phyloP scores from a whole-genome alignment of 805 yeast genomes.

The Brettanomyces sp. region DNA sequence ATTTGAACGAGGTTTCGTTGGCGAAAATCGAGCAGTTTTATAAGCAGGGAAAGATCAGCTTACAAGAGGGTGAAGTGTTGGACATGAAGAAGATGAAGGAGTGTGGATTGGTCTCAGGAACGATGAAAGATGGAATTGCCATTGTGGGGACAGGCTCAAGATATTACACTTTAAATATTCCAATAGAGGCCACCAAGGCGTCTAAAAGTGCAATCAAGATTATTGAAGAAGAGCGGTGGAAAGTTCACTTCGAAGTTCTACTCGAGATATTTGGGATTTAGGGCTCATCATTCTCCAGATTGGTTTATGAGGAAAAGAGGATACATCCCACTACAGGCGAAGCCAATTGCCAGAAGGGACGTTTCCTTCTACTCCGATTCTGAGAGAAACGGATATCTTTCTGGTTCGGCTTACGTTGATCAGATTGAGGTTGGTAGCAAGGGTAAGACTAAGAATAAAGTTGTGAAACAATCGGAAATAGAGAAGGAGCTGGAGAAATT shows the following conservation, averaged over 20 bases:
- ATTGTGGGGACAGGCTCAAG: constrained; percentile 58
- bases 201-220: constrained; percentile 62
- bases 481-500: constrained; percentile 2
- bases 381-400: constrained; percentile 67
- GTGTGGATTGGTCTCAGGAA: constrained; percentile 63
- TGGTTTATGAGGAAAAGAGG: constrained; percentile 63
- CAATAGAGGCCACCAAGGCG: constrained; percentile 78
- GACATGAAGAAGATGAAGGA: constrained; percentile 72
- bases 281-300: constrained; percentile 71
- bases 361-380: constrained; percentile 68
- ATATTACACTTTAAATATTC: constrained; percentile 48
- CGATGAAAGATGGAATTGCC: constrained; percentile 71
- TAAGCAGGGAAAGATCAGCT: constrained; percentile 52
- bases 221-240: constrained; percentile 68
- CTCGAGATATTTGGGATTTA: constrained; percentile 49
- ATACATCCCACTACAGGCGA: constrained; percentile 72
- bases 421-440: constrained; percentile 15
- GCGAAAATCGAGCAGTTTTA: constrained; percentile 63
- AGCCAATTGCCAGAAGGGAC: constrained; percentile 78
- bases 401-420: constrained; percentile 28
- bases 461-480: constrained; percentile 5
- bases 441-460: constrained; percentile 7
- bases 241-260: constrained; percentile 65
- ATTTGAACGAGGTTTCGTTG: constrained; percentile 53
- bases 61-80: constrained; percentile 52